phyloP scores from a whole-genome alignment of 805 yeast species.

The Wickerhamomyces hampshirensis region DNA sequence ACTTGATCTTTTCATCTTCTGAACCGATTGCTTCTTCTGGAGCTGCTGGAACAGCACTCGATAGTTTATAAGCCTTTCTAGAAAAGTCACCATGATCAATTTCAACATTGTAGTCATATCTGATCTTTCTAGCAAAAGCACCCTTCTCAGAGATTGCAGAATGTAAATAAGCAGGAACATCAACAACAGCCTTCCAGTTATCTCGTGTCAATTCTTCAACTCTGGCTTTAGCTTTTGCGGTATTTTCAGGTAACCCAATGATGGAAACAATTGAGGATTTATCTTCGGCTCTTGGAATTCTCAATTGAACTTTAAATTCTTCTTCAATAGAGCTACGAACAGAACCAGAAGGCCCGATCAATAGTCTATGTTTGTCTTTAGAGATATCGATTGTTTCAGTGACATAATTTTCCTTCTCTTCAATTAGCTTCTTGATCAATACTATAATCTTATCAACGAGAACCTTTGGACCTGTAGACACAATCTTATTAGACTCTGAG shows the following conservation, averaged over 20 bases:
- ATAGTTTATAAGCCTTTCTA: conserved; percentile 46
- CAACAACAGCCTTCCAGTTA: conserved; percentile 44
- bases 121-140: conserved; percentile 50
- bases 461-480: conserved; percentile 67
- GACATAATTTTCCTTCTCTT: conserved; percentile 55
- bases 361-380: conserved; percentile 64
- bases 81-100: conserved; percentile 52
- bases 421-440: conserved; percentile 58
- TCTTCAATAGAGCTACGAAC: conserved; percentile 68
- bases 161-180: conserved; percentile 54
- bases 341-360: conserved; percentile 80
- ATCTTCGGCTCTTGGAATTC: conserved; percentile 58
- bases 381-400: conserved; percentile 54
- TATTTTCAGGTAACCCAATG: conserved; percentile 61
- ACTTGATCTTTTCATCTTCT: conserved; percentile 35
- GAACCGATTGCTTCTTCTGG: conserved; percentile 42
- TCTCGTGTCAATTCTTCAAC: conserved; percentile 59
- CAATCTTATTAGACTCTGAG: conserved; percentile 51
- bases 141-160: conserved; percentile 65
- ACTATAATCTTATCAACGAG: conserved; percentile 66
- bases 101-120: conserved; percentile 48
- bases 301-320: conserved; percentile 58
- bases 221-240: conserved; percentile 59
- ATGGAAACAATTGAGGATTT: conserved; percentile 49
- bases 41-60: conserved; percentile 40